phyloP scores from a whole-genome alignment of 345 rosid species.

The Syzygium grande region DNA sequence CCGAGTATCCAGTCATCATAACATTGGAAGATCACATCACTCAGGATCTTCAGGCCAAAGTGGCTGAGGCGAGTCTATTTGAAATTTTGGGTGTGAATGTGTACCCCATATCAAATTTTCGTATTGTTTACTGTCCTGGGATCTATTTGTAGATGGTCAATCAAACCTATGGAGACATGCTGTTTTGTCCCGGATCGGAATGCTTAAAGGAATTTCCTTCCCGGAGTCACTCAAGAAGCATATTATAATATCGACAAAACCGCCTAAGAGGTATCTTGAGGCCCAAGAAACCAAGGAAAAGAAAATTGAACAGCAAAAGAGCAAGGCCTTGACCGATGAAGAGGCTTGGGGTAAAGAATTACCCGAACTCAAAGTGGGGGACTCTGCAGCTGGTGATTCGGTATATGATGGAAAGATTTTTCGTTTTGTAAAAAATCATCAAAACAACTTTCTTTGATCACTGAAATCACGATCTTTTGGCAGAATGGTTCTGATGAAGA shows the following conservation, averaged over 20 bases:
- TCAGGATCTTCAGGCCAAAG: constrained; percentile 83
- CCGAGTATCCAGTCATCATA: constrained; percentile 84
- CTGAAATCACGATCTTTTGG: not conserved
- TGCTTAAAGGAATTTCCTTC: constrained; percentile 86
- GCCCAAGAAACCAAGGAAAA: constrained; percentile 25
- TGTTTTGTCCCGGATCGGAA: constrained; percentile 67
- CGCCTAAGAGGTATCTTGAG: constrained; percentile 77
- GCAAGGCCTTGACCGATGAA: constrained; percentile 29
- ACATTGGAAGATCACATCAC: constrained; percentile 97
- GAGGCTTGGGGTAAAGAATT: constrained; percentile 79
- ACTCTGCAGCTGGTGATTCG: constrained; percentile 17
- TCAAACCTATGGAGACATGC: constrained; percentile 67
- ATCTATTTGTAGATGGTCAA: constrained; percentile 56
- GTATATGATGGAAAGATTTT: constrained; percentile 1
- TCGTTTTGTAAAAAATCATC: not conserved
- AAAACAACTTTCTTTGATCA: not conserved
- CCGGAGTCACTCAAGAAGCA: constrained; percentile 55
- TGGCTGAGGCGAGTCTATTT: constrained; percentile 45
- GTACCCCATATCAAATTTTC: not conserved
- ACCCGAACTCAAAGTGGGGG: constrained; percentile 23
- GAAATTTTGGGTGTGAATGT: not conserved
- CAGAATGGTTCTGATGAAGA: constrained; percentile 39
- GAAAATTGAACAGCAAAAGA: constrained; percentile 34
- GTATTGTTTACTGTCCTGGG: not conserved
- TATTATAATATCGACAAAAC: constrained; percentile 86